These are phyloP conservation scores for Lolium rigidum DNA, from an alignment of 176 grass and related monocot species.

Conservation along the genomic window DNA sequence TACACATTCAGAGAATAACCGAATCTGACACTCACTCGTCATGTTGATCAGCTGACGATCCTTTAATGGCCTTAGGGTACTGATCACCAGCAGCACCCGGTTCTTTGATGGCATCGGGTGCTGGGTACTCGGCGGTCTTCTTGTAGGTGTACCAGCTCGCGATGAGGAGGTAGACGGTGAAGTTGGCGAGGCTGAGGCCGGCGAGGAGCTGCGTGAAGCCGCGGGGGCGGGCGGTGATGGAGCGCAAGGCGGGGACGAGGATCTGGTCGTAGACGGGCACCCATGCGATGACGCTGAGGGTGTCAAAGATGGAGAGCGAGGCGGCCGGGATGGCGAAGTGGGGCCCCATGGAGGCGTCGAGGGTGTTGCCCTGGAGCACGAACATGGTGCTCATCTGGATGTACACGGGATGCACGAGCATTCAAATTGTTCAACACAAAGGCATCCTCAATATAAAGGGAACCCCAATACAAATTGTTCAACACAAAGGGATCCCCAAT, in stretches of 20 bases:
- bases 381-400: constrained; percentile 90
- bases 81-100: neutral
- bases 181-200: too few species aligned
- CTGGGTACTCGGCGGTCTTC: constrained; percentile 56
- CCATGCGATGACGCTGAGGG: constrained; percentile 79
- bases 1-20: neutral
- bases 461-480: too few species aligned
- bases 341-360: constrained; percentile 56
- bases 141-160: constrained; percentile 82
- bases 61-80: neutral
- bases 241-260: constrained; percentile 60
- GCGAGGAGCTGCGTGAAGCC: constrained; percentile 93
- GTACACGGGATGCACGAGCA: too few species aligned
- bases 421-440: too few species aligned
- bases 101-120: neutral
- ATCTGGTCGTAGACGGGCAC: constrained; percentile 77
- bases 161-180: constrained; percentile 66
- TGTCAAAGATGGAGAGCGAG: constrained; percentile 79
- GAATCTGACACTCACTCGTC: neutral
- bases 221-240: constrained; percentile 43
- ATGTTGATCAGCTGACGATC: neutral
- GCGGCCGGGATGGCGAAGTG: constrained; percentile 66
- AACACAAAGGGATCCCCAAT: too few species aligned
- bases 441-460: too few species aligned
- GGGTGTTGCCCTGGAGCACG: constrained; percentile 82